Evolutionary conservation across 495 filamentous ascomycete species (phyloP).

Genomic region (Xylaria castorea): DNA sequence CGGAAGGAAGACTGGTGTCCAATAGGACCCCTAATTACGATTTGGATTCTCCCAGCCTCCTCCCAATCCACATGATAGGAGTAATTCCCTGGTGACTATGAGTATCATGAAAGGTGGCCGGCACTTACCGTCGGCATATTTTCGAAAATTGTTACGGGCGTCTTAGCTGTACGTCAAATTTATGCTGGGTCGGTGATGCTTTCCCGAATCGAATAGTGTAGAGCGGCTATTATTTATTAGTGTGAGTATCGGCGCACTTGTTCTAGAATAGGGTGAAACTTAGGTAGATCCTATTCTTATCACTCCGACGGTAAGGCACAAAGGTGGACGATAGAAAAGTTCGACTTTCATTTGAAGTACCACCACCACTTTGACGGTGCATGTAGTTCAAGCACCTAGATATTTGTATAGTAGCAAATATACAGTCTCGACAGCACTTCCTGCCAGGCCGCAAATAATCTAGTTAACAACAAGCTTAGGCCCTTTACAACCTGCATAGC

Average conservation of each 20-base stretch:
- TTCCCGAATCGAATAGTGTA: conserved; percentile 21
- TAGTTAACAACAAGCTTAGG: not conserved
- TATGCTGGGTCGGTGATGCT: conserved; percentile 17
- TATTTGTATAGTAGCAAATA: not conserved
- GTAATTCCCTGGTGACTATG: conserved; percentile 6
- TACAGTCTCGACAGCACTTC: not conserved
- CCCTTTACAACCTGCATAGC: not conserved
- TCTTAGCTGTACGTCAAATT: not conserved
- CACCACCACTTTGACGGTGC: not conserved
- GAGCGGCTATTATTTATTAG: not conserved
- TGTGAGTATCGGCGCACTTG: conserved; percentile 8
- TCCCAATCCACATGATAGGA: not conserved
- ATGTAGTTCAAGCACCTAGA: not conserved
- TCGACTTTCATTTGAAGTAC: not conserved
- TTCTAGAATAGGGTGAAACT: conserved; percentile 12
- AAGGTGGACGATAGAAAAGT: not conserved
- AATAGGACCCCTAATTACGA: not conserved
- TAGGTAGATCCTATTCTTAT: conserved; percentile 15
- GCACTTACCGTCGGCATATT: conserved; percentile 28
- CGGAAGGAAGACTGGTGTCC: not conserved
- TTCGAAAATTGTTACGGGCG: not conserved
- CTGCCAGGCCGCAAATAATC: not conserved
- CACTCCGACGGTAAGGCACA: not conserved
- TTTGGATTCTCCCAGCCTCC: conserved; percentile 15
- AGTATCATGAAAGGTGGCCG: conserved; percentile 14